Percentiles rank a stretch among this genome's conserved stretches.
Conservation (phyloP, 2,329 filamentous ascomycete genomes). For the Aspergillus quadrilineatus region DNA sequence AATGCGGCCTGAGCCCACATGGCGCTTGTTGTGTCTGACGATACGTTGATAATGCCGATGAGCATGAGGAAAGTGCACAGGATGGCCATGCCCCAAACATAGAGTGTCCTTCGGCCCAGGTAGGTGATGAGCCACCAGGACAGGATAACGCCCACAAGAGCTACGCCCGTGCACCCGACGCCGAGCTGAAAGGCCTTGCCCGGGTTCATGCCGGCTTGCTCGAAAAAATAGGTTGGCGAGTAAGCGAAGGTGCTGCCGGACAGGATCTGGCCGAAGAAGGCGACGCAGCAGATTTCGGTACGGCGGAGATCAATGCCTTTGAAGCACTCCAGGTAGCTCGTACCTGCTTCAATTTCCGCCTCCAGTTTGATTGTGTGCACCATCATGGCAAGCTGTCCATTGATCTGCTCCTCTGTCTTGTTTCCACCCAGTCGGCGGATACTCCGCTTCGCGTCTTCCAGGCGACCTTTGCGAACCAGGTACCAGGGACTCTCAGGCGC, state of each 20-base stretch:
- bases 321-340: conserved; percentile 31
- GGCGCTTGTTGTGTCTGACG: conserved; percentile 32
- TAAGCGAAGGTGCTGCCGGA: conserved; percentile 64
- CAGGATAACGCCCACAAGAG: conserved; percentile 1
- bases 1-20: conserved; percentile 42
- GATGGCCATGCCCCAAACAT: no score
- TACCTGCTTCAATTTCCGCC: conserved; percentile 25
- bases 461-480: conserved; percentile 23
- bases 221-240: conserved; percentile 62
- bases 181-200: background rate
- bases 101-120: no score
- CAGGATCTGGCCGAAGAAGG: conserved; percentile 46
- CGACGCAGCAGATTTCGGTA: conserved; percentile 33
- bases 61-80: conserved; percentile 23
- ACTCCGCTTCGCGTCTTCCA: conserved; percentile 18
- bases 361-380: conserved; percentile 19
- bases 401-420: background rate
- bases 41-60: conserved; percentile 39
- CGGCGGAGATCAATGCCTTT: conserved; percentile 35
- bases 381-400: background rate
- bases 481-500: conserved; percentile 32
- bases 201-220: conserved; percentile 20
- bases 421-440: background rate
- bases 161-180: conserved; percentile 12
- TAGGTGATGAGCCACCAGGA: no score